These are phyloP conservation scores for Trichosporon ovoides DNA, from an alignment of 1,284 basidiomycete species.

Conservation along the genomic window DNA sequence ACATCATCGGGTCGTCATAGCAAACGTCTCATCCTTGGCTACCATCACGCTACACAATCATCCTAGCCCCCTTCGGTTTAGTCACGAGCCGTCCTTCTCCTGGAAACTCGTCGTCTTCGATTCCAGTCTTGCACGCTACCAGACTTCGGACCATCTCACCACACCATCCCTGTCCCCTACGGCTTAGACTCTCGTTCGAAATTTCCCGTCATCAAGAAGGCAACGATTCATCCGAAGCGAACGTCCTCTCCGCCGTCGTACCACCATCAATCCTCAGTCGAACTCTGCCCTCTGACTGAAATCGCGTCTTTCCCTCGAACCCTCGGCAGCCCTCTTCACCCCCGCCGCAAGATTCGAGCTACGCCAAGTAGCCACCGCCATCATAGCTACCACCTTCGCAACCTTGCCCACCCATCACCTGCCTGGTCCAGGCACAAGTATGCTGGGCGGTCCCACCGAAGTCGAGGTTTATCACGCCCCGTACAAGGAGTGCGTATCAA, in stretches of 20 bases:
- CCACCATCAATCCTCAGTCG: too few species aligned
- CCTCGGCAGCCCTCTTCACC: neutral
- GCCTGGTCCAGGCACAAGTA: conserved; percentile 2
- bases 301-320: neutral
- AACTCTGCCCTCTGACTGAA: neutral
- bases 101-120: neutral
- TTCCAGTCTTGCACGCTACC: neutral
- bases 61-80: neutral
- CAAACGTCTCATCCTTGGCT: too few species aligned
- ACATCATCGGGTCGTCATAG: neutral
- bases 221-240: neutral
- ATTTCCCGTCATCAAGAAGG: neutral
- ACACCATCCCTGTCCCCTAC: neutral
- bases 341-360: neutral
- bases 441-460: conserved; percentile 22
- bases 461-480: conserved; percentile 26
- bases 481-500: conserved; percentile 28
- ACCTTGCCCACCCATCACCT: neutral
- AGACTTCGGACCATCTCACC: neutral
- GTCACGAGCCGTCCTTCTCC: neutral
- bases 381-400: conserved; percentile 7
- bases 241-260: too few species aligned
- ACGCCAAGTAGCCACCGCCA: conserved; percentile 4
- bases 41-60: neutral
- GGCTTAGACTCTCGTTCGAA: neutral